Conservation (phyloP, 306 rosid genomes). For the Gastrolobium bilobum region DNA sequence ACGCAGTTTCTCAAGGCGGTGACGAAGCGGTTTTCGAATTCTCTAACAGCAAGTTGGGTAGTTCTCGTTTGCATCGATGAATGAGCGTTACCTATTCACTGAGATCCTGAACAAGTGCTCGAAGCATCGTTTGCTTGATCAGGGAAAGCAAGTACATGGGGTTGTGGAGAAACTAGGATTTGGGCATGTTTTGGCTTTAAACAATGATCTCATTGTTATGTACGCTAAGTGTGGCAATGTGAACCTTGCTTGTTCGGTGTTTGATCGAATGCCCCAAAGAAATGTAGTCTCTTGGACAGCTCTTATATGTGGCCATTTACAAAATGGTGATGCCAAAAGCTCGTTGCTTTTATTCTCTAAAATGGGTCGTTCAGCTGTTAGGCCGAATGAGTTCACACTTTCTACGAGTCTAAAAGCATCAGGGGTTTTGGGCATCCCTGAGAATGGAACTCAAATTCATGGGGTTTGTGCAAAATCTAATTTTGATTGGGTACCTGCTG, state of each 20-base stretch:
- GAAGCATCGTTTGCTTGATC: conserved; percentile 49
- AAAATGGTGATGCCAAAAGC: conserved; percentile 57
- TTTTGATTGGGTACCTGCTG: conserved; percentile 57
- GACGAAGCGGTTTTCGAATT: conserved; percentile 64
- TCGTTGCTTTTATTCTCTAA: conserved; percentile 55
- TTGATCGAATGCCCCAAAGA: conserved; percentile 69
- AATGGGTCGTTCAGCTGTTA: conserved; percentile 45
- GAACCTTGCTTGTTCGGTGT: conserved; percentile 51
- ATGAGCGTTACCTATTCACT: conserved; percentile 49
- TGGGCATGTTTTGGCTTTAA: conserved; percentile 58
- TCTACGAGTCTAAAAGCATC: conserved; percentile 68
- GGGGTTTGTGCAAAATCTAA: conserved; percentile 65
- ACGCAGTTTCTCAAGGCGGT: conserved; percentile 60
- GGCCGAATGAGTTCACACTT: conserved; percentile 68
- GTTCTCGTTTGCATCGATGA: conserved; percentile 55
- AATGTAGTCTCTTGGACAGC: conserved; percentile 57
- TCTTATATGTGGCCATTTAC: conserved; percentile 61
- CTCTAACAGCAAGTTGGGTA: conserved; percentile 45
- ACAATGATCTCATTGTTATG: conserved; percentile 67
- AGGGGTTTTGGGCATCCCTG: conserved; percentile 55
- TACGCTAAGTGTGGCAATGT: conserved; percentile 66
- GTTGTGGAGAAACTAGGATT: conserved; percentile 55
- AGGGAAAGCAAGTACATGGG: conserved; percentile 65
- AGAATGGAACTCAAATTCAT: conserved; percentile 74
- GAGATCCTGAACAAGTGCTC: conserved; percentile 58